Evolutionary conservation across 495 filamentous ascomycete species (phyloP).

Genomic region (Pyrenopolyporus hunteri): DNA sequence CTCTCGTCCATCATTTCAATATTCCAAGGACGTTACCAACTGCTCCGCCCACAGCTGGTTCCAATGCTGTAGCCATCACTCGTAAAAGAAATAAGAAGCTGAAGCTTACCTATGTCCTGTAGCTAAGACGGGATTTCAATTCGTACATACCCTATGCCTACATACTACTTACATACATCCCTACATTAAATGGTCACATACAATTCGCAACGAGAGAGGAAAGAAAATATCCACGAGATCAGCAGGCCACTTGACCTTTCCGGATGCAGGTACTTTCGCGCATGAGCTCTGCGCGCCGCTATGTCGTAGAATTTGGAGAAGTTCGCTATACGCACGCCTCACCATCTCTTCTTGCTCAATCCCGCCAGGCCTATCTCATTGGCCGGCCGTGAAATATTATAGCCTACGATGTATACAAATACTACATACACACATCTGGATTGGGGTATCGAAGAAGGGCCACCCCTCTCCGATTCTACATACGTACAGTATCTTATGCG

Average conservation of each 20-base stretch:
- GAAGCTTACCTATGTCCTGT: neutral
- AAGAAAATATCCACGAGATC: slow-evolving; percentile 21
- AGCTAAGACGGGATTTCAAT: no score
- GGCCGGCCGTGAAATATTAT: slow-evolving; percentile 4
- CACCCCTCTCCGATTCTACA: no score
- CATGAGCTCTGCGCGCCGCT: slow-evolving; percentile 26
- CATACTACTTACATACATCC: no score
- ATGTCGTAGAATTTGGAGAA: slow-evolving; percentile 31
- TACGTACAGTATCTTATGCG: slow-evolving; percentile 9
- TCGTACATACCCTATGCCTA: no score
- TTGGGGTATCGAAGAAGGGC: slow-evolving; percentile 16
- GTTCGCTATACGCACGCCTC: slow-evolving; percentile 24
- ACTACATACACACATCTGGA: slow-evolving; percentile 17
- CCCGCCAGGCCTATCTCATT: slow-evolving; percentile 10
- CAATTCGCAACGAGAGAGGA: slow-evolving; percentile 13
- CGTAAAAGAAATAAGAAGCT: neutral
- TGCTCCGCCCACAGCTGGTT: neutral
- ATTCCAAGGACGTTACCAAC: neutral
- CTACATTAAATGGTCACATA: slow-evolving; percentile 7
- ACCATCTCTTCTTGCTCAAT: slow-evolving; percentile 4
- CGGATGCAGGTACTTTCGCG: slow-evolving; percentile 29
- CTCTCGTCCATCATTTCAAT: neutral
- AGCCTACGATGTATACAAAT: slow-evolving; percentile 3
- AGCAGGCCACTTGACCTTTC: slow-evolving; percentile 32
- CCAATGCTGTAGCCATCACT: neutral